Percentiles rank a stretch among this genome's conserved stretches.
phyloP scores from a whole-genome alignment of 352 stramenopile species.

The Globisporangium nunn region DNA sequence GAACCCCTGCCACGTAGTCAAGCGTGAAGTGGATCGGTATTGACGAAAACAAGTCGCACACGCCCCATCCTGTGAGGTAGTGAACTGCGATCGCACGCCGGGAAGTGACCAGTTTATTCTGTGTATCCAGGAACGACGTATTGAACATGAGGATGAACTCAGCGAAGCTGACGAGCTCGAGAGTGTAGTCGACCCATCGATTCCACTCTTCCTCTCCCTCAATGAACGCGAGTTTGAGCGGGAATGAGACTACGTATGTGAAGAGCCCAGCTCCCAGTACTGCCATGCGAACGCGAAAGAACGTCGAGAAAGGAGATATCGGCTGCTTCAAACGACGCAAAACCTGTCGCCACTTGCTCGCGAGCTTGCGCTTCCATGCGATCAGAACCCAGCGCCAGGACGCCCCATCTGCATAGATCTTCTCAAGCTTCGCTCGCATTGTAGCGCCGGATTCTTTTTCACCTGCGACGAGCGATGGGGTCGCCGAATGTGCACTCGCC shows the following conservation, averaged over 20 bases:
- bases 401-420: background rate
- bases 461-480: background rate
- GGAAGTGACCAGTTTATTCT: conserved; percentile 7
- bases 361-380: background rate
- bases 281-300: background rate
- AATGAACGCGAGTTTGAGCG: conserved; percentile 1
- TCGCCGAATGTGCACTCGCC: background rate
- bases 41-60: conserved; percentile 3
- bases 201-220: background rate
- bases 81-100: background rate
- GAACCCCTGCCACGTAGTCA: background rate
- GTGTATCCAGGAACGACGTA: conserved; percentile 6
- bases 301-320: background rate
- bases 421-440: background rate
- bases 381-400: background rate
- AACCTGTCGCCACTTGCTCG: background rate
- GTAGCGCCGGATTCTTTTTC: background rate
- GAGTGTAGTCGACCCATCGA: background rate
- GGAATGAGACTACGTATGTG: conserved; percentile 4
- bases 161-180: conserved; percentile 2
- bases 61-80: conserved; percentile 6
- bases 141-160: conserved; percentile 10
- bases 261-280: background rate
- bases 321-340: background rate
- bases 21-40: background rate